Evolutionary conservation across 2,329 filamentous ascomycete species (phyloP).

Genomic region (Pseudopithomyces chartarum): DNA sequence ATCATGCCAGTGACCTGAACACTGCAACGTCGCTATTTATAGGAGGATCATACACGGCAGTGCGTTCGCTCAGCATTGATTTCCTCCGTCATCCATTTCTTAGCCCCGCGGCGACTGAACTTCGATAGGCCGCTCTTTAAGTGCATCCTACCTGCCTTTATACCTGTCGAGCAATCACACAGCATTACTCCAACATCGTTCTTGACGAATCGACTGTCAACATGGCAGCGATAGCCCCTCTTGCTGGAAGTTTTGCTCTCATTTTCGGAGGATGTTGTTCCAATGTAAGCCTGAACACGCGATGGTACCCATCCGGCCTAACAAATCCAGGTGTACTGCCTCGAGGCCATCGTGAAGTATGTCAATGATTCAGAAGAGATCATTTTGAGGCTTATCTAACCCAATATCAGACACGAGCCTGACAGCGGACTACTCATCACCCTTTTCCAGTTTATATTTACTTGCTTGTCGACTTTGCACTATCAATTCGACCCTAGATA

Average conservation of each 20-base stretch:
- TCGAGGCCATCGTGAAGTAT: conserved; percentile 94
- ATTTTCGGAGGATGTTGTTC: conserved; percentile 97
- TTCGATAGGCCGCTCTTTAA: neutral
- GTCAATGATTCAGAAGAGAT: conserved; percentile 35
- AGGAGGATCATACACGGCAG: neutral
- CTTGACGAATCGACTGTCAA: neutral
- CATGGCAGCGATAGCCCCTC: conserved; percentile 43
- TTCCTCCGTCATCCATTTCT: conserved; percentile 3
- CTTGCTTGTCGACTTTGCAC: conserved; percentile 63
- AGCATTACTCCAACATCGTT: neutral
- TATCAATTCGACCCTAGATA: conserved; percentile 57
- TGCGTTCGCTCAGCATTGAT: neutral
- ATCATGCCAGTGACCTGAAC: conserved; percentile 1
- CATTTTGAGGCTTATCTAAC: conserved; percentile 16
- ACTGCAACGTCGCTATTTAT: neutral
- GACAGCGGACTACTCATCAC: conserved; percentile 75
- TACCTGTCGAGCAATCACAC: neutral
- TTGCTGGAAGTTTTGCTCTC: conserved; percentile 69
- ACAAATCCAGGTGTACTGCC: conserved; percentile 77
- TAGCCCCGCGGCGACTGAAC: neutral
- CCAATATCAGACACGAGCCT: conserved; percentile 70
- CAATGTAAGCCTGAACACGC: conserved; percentile 65
- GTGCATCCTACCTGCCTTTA: neutral
- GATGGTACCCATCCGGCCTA: conserved; percentile 6
- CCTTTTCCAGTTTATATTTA: conserved; percentile 59